Evolutionary conservation across 495 filamentous ascomycete genomes (phyloP).

Genomic region (Penicillium fimorum): DNA sequence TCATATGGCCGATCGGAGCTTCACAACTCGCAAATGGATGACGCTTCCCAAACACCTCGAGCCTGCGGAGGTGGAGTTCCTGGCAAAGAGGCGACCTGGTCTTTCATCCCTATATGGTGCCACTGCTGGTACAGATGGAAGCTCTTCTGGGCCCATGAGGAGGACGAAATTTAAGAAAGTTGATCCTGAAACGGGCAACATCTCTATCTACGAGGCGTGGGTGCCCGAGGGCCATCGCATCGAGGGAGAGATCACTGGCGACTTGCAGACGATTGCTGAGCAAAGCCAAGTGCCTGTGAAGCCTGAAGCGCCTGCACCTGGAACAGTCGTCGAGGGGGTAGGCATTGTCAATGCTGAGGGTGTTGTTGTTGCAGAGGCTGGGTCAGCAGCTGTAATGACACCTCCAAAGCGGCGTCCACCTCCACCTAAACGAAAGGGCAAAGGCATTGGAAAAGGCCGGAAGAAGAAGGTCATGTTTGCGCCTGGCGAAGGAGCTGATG

Average conservation of each 20-base stretch:
- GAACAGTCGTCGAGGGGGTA: slow-evolving; percentile 60
- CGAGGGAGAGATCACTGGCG: slow-evolving; percentile 74
- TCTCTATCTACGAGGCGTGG: slow-evolving; percentile 76
- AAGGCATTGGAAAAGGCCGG: slow-evolving; percentile 63
- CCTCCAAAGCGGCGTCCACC: slow-evolving; percentile 63
- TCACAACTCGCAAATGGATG: slow-evolving; percentile 74
- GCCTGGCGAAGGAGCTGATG: slow-evolving; percentile 43
- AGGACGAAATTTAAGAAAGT: slow-evolving; percentile 74
- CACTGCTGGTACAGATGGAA: slow-evolving; percentile 44
- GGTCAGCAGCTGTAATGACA: slow-evolving; percentile 41
- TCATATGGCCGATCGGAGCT: slow-evolving; percentile 52
- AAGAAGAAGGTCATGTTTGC: slow-evolving; percentile 64
- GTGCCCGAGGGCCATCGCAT: slow-evolving; percentile 77
- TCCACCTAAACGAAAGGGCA: slow-evolving; percentile 72
- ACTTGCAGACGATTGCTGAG: slow-evolving; percentile 34
- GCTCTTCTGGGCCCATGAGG: slow-evolving; percentile 52
- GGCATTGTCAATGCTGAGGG: slow-evolving; percentile 61
- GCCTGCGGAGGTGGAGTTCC: slow-evolving; percentile 69
- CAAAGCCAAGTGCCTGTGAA: slow-evolving; percentile 37
- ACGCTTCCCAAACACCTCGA: slow-evolving; percentile 75
- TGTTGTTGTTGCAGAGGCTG: slow-evolving; percentile 56
- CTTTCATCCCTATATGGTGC: slow-evolving; percentile 54
- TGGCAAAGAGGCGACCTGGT: slow-evolving; percentile 86
- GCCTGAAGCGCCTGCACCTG: slow-evolving; percentile 52
- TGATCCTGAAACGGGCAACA: slow-evolving; percentile 70